These are phyloP conservation scores for Melocanna baccifera DNA, from an alignment of 176 grass and related monocot genomes.

Conservation along the genomic window DNA sequence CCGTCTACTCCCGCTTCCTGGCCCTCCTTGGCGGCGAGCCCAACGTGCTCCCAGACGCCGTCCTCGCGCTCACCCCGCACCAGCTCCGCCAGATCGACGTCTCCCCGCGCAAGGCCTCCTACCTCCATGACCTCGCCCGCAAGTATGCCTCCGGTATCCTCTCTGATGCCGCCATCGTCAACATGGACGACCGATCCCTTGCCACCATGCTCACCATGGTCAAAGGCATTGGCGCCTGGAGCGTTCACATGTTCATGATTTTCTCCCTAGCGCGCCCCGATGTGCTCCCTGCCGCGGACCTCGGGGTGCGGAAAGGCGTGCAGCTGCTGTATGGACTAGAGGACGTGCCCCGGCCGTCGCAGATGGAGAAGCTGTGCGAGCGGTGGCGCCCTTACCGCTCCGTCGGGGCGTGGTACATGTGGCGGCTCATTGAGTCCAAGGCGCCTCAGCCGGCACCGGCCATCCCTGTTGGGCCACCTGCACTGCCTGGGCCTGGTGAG, in stretches of 20 bases:
- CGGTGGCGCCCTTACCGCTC: slow-evolving; percentile 85
- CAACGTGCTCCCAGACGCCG: slow-evolving; percentile 63
- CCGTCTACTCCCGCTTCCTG: slow-evolving; percentile 82
- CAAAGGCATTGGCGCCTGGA: slow-evolving; percentile 92
- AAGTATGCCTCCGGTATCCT: slow-evolving; percentile 86
- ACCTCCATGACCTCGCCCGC: slow-evolving; percentile 84
- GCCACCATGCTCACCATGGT: slow-evolving; percentile 98
- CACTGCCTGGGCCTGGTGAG: not conserved
- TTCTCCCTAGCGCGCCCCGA: slow-evolving; percentile 89
- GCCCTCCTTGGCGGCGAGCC: slow-evolving; percentile 72
- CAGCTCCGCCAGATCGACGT: slow-evolving; percentile 98
- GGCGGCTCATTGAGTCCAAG: slow-evolving; percentile 82
- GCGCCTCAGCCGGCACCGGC: slow-evolving; percentile 10
- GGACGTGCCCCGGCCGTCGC: slow-evolving; percentile 68
- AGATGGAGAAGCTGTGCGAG: slow-evolving; percentile 91
- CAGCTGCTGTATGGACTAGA: slow-evolving; percentile 78
- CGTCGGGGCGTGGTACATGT: slow-evolving; percentile 97
- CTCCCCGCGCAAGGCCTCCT: slow-evolving; percentile 82
- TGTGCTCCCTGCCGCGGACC: slow-evolving; percentile 80
- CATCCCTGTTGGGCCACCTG: not conserved
- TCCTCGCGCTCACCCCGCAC: slow-evolving; percentile 73
- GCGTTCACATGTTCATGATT: slow-evolving; percentile 99
- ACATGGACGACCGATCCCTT: slow-evolving; percentile 92
- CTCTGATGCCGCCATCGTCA: slow-evolving; percentile 61
- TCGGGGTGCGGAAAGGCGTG: slow-evolving; percentile 89